Evolutionary conservation across 805 yeast species (phyloP).

Genomic region (Candida corydali): DNA sequence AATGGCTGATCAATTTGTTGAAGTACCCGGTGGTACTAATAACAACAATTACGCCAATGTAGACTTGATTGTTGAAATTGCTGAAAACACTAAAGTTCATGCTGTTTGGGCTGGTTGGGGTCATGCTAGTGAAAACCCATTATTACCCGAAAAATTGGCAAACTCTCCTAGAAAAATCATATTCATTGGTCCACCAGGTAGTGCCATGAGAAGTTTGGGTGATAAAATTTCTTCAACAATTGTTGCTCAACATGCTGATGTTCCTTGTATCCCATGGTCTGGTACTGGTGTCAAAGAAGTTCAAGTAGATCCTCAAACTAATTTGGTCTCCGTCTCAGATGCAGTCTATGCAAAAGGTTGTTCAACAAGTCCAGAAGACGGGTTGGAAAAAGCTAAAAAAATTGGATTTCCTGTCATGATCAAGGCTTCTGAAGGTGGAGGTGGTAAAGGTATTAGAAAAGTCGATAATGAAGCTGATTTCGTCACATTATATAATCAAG

Average conservation of each 20-base stretch:
- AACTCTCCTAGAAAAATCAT: slow-evolving; percentile 86
- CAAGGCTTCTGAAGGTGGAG: slow-evolving; percentile 99
- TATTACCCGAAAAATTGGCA: slow-evolving; percentile 88
- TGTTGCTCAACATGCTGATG: slow-evolving; percentile 97
- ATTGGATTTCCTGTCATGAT: slow-evolving; percentile 99
- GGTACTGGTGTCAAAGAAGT: slow-evolving; percentile 96
- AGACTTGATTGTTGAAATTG: slow-evolving; percentile 92
- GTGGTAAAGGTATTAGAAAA: slow-evolving; percentile 99
- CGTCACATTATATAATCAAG: slow-evolving; percentile 76
- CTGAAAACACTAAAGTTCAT: slow-evolving; percentile 93
- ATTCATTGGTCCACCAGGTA: slow-evolving; percentile 98
- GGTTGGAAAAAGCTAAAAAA: slow-evolving; percentile 73
- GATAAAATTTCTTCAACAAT: slow-evolving; percentile 97
- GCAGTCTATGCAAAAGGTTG: slow-evolving; percentile 85
- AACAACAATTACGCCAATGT: slow-evolving; percentile 98
- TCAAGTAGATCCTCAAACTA: slow-evolving; percentile 57
- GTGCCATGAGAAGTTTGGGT: slow-evolving; percentile 99
- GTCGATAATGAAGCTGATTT: slow-evolving; percentile 84
- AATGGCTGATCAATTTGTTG: slow-evolving; percentile 98
- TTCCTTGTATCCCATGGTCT: slow-evolving; percentile 99
- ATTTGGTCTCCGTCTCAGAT: slow-evolving; percentile 85
- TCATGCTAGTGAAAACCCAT: slow-evolving; percentile 98
- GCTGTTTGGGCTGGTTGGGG: slow-evolving; percentile 99
- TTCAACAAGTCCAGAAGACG: slow-evolving; percentile 81
- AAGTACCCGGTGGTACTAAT: slow-evolving; percentile 99